Conservation (phyloP, 768 basidiomycete species). For the Fistulinella prunicolor region DNA sequence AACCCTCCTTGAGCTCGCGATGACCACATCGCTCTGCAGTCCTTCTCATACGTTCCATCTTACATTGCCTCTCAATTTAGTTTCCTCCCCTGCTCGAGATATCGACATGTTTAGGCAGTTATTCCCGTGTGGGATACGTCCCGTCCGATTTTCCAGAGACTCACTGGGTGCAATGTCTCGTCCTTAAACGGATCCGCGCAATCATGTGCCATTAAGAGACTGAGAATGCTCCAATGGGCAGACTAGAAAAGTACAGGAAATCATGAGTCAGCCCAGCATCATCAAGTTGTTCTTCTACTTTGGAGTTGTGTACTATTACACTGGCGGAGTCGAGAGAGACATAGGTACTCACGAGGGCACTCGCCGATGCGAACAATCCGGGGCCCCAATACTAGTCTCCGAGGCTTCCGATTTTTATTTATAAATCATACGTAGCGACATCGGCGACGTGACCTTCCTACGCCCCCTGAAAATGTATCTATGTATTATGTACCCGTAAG, state of each 20-base stretch:
- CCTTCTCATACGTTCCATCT: constrained; percentile 44
- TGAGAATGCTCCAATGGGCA: constrained; percentile 88
- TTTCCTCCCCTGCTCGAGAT: constrained; percentile 52
- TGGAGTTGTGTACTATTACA: constrained; percentile 18
- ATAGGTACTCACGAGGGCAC: constrained; percentile 89
- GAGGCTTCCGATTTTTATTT: too few relatives aligned
- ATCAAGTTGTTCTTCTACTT: constrained; percentile 69
- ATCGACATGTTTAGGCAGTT: constrained; percentile 87
- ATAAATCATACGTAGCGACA: too few relatives aligned
- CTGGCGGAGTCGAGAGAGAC: constrained; percentile 60
- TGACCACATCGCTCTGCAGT: constrained; percentile 50
- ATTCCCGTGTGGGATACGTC: constrained; percentile 88
- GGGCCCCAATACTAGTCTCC: too few relatives aligned
- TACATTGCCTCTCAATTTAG: constrained; percentile 7
- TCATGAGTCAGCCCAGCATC: constrained; percentile 67
- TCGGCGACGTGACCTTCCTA: too few relatives aligned
- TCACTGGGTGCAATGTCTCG: constrained; percentile 71
- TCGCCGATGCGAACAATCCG: constrained; percentile 38
- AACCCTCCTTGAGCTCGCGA: constrained; percentile 67
- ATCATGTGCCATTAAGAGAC: constrained; percentile 99
- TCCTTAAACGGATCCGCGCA: constrained; percentile 76
- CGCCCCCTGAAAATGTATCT: too few relatives aligned
- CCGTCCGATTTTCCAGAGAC: constrained; percentile 71
- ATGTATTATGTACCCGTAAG: too few relatives aligned
- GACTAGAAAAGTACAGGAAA: constrained; percentile 92